Evolutionary conservation across 257 asterid species (phyloP).

Genomic region (Ilex aquifolium): DNA sequence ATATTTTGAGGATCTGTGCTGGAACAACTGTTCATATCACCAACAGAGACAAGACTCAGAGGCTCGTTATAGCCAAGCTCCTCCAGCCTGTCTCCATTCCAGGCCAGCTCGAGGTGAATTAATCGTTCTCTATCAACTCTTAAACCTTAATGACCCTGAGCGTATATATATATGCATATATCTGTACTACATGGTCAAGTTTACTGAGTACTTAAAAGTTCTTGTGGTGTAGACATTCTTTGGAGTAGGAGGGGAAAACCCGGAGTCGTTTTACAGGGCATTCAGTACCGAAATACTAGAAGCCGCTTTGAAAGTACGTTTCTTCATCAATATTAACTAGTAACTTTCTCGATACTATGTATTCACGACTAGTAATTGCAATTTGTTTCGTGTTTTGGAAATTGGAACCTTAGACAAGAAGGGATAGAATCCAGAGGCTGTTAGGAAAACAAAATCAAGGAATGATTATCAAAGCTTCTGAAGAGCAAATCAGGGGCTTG

Average conservation of each 20-base stretch:
- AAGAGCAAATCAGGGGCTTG: slow-evolving; percentile 50
- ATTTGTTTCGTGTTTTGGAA: not conserved
- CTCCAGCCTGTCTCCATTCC: slow-evolving; percentile 46
- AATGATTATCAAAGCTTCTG: slow-evolving; percentile 41
- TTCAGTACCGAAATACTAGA: slow-evolving; percentile 62
- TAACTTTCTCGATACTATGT: too few species aligned
- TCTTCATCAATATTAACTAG: too few species aligned
- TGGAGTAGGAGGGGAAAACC: slow-evolving; percentile 55
- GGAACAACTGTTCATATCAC: slow-evolving; percentile 53
- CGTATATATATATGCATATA: too few species aligned
- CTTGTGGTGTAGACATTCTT: slow-evolving; percentile 34
- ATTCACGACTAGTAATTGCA: not conserved
- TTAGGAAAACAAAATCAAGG: slow-evolving; percentile 49
- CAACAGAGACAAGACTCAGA: slow-evolving; percentile 42
- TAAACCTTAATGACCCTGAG: too few species aligned
- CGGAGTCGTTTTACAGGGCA: slow-evolving; percentile 36
- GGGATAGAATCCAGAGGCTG: slow-evolving; percentile 33
- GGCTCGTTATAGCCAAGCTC: slow-evolving; percentile 37
- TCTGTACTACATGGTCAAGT: too few species aligned
- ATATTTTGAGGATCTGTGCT: slow-evolving; percentile 37
- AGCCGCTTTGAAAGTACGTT: slow-evolving; percentile 51
- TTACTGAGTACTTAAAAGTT: not conserved
- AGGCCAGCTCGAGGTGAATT: slow-evolving; percentile 46
- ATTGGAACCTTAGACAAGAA: slow-evolving; percentile 18
- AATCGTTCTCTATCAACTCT: not conserved